Conservation (phyloP, 2,329 filamentous ascomycete species). For the Cladosporium cucumerinum region DNA sequence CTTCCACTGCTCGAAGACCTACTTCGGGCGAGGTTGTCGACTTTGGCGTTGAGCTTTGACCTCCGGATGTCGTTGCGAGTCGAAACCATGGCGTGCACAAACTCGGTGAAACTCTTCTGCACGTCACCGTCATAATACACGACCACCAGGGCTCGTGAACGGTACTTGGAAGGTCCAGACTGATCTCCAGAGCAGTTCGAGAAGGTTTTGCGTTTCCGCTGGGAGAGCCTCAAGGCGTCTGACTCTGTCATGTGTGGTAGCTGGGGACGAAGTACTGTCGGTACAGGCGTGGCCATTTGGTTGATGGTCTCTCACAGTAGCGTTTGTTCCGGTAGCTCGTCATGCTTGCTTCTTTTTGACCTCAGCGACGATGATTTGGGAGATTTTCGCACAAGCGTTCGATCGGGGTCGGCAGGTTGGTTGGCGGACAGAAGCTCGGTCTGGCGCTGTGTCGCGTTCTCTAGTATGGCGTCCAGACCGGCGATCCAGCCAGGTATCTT, state of each 20-base stretch:
- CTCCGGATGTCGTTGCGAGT: slow-evolving; percentile 82
- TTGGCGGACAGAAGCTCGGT: slow-evolving; percentile 28
- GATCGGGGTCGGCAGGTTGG: slow-evolving; percentile 18
- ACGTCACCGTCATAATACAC: slow-evolving; percentile 92
- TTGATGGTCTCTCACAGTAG: not conserved
- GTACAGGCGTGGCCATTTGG: slow-evolving; percentile 4
- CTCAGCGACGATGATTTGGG: slow-evolving; percentile 26
- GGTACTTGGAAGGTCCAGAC: slow-evolving; percentile 54
- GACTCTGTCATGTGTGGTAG: slow-evolving; percentile 29
- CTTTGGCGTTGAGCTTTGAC: slow-evolving; percentile 77
- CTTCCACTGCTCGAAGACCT: slow-evolving; percentile 29
- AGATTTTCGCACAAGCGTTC: not conserved
- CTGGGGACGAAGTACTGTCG: slow-evolving; percentile 22
- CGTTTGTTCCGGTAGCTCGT: slow-evolving; percentile 7
- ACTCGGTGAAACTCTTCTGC: slow-evolving; percentile 74
- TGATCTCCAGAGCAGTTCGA: slow-evolving; percentile 40
- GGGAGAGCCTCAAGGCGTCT: slow-evolving; percentile 29
- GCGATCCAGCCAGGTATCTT: slow-evolving; percentile 33
- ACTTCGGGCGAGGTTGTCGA: slow-evolving; percentile 48
- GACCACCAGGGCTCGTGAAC: slow-evolving; percentile 71
- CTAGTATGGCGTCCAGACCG: slow-evolving; percentile 30
- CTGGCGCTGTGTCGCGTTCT: slow-evolving; percentile 27
- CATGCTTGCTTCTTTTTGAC: slow-evolving; percentile 18
- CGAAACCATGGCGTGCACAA: slow-evolving; percentile 77
- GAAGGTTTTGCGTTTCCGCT: slow-evolving; percentile 43